A percentile compares a stretch with the other conserved stretches of the same genome.
phyloP scores from a whole-genome alignment of 73 alveolate species.

The Paraurostyla sp. region DNA sequence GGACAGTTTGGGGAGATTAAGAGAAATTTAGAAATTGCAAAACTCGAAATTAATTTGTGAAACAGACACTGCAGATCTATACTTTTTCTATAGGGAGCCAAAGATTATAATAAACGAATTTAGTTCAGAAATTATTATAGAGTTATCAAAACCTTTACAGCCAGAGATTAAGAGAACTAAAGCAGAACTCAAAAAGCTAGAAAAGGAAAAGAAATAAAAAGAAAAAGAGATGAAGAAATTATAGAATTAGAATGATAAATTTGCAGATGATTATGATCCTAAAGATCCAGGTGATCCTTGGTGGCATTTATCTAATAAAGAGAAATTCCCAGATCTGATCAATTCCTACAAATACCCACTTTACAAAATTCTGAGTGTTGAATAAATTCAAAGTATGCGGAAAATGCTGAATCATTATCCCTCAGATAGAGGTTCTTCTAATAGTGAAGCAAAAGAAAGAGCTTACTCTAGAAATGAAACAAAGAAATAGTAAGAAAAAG shows the following conservation, averaged over 20 bases:
- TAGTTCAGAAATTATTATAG: neutral
- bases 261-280: neutral
- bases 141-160: neutral
- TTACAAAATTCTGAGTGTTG: neutral
- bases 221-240: neutral
- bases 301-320: neutral
- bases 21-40: neutral
- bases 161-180: neutral
- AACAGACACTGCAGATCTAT: neutral
- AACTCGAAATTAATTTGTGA: neutral
- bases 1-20: neutral
- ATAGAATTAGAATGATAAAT: neutral
- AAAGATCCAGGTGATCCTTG: neutral
- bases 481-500: neutral
- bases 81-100: neutral
- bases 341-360: constrained; percentile 17
- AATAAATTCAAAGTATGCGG: constrained; percentile 1
- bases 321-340: neutral
- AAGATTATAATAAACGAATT: neutral
- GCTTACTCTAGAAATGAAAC: constrained; percentile 7
- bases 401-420: neutral
- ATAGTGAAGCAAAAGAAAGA: neutral
- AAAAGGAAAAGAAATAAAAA: neutral
- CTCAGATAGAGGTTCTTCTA: neutral
- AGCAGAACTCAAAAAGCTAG: neutral